Conservation (phyloP, 176 grass and related monocot genomes). For the Pontederia crassipes region DNA sequence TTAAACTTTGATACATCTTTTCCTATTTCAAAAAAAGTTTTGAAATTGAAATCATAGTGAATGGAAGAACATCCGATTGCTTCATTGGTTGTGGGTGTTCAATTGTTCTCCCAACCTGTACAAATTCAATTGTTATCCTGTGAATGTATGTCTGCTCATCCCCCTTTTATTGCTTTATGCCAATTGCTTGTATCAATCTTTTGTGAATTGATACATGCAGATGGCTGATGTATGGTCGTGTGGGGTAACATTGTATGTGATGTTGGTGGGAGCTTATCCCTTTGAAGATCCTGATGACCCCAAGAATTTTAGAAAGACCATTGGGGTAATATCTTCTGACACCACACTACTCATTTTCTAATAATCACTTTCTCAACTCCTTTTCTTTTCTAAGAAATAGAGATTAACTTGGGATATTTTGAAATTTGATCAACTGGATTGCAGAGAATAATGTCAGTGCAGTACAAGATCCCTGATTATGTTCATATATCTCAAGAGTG, state of each 20-base stretch:
- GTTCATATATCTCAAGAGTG: constrained; percentile 6
- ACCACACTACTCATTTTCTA: not conserved
- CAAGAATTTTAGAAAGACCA: constrained; percentile 9
- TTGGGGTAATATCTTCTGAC: not conserved
- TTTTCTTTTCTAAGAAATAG: no score
- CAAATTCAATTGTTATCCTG: no score
- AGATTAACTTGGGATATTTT: not conserved
- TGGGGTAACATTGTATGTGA: constrained; percentile 9
- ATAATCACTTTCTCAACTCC: no score
- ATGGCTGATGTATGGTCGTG: constrained; percentile 13
- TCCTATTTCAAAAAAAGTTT: no score
- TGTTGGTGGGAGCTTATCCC: constrained; percentile 8
- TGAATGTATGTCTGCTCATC: no score
- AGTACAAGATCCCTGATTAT: constrained; percentile 4
- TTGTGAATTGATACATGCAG: not conserved
- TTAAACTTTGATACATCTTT: no score
- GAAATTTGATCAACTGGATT: not conserved
- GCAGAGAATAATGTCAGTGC: constrained; percentile 6
- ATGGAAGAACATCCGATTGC: no score
- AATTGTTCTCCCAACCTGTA: no score
- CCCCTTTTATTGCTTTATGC: no score
- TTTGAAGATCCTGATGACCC: constrained; percentile 6
- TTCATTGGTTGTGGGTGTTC: no score
- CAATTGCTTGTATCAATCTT: no score
- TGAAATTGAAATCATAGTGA: no score